Evolutionary conservation across 495 filamentous ascomycete species (phyloP), one percentile per base, ranked within the genome.

Genomic region (Aspergillus saccharolyticus): DNA sequence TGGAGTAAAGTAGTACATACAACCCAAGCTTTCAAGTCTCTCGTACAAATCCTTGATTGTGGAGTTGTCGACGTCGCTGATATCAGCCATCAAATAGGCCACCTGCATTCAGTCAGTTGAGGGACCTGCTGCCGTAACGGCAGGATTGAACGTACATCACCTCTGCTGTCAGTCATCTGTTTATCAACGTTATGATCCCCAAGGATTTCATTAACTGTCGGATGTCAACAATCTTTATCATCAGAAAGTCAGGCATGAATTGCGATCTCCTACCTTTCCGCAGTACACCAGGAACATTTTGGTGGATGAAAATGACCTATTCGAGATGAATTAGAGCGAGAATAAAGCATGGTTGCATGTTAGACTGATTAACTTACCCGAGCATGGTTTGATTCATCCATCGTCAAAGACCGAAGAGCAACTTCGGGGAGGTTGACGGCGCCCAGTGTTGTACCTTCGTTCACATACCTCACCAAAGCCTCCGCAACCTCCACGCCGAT

Each of bases 391-490:
- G 87, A 83, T 73, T 97, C 89, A 54, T 94, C 90, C 63, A 92
- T 76, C 1, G 91, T 96, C 52, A 96, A 74, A 9, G 86, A 89
- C 59, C 95, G 89, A 58, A 97, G 82, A 59, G 79, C 84, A 58
- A 96, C 89, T 74, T 97, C 95, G 30, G 95, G 95, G 79, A 99
- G 81, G 72, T 99, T 99, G 67, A 97, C 95, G 62, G 94, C 88
- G 57, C 89, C 91, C 47, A 90, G 72, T 18, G 95, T 99, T 53
- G 82, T 82, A 53, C 95, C 95, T 70, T 89, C 88, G 73, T 88
- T 99, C 69, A 97, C 92, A 69, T 97, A 97, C 57, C 88, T 82
- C 50, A 94, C 87, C 53, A 99, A 76, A 55, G 91, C 87, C 12
- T 94, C 85, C 44, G 81, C 83, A 43, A 99, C 94, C 78, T 99